Evolutionary conservation across 805 yeast genomes (phyloP).

Genomic region (Hagleromyces aurorensis): DNA sequence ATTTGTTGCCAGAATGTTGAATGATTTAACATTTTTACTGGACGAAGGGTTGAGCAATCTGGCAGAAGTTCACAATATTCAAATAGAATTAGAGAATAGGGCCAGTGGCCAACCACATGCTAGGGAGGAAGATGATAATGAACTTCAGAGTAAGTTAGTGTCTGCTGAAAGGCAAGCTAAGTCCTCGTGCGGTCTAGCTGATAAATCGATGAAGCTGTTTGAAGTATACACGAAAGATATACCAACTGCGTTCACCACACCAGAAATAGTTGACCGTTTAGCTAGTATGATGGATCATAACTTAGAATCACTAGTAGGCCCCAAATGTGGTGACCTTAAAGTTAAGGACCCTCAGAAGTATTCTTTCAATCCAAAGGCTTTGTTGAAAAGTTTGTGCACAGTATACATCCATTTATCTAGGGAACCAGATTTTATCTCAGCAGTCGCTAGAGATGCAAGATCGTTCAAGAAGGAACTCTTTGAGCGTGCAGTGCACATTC

Average conservation of each 20-base stretch:
- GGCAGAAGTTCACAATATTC: slow-evolving; percentile 66
- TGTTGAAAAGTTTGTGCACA: slow-evolving; percentile 61
- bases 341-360: slow-evolving; percentile 79
- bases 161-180: slow-evolving; percentile 69
- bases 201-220: slow-evolving; percentile 73
- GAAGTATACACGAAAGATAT: slow-evolving; percentile 77
- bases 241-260: slow-evolving; percentile 76
- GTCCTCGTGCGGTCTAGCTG: slow-evolving; percentile 74
- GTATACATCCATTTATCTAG: slow-evolving; percentile 66
- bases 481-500: slow-evolving; percentile 59
- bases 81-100: slow-evolving; percentile 53
- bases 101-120: slow-evolving; percentile 28
- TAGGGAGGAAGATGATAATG: slow-evolving; percentile 52
- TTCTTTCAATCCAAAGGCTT: slow-evolving; percentile 69
- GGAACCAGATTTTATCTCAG: slow-evolving; percentile 58
- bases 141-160: slow-evolving; percentile 46
- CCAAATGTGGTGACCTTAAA: slow-evolving; percentile 80
- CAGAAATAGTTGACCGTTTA: slow-evolving; percentile 86
- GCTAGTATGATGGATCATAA: slow-evolving; percentile 96
- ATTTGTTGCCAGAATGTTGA: slow-evolving; percentile 89
- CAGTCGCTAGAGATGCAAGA: slow-evolving; percentile 88
- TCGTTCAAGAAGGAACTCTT: slow-evolving; percentile 68
- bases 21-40: slow-evolving; percentile 83
- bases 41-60: slow-evolving; percentile 85
- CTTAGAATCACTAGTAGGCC: slow-evolving; percentile 88